Evolutionary conservation across 2,329 filamentous ascomycete genomes (phyloP), one percentile per base, ranked within the genome.

Genomic region (Ceratocystis lukuohia): DNA sequence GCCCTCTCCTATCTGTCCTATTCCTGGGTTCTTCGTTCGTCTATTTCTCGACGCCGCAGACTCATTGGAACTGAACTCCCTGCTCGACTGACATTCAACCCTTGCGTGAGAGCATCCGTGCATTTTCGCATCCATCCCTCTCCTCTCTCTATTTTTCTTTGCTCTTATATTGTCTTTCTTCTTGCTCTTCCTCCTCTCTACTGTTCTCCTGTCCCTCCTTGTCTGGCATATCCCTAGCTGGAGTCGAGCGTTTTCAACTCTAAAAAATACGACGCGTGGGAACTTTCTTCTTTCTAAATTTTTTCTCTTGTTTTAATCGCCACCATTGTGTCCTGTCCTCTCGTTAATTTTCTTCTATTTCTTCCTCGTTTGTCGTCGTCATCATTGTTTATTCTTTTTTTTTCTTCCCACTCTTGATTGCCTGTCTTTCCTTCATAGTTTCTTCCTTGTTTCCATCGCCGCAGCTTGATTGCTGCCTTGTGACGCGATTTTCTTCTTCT

Each of bases 101-200:
- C 66, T 67, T 62, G 66, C 61, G 64, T 53, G 25, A 57, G 37
- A 65, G 66, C 64, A 68, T 68, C 66, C 66, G 66, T 66, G 66
- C 64, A 53, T 66, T 63, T 50, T 48, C 64, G 41, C 57, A 57
- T 62, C 65, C 20, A n/a, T 64, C 48, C 53, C 20, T 64, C 56
- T 64, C 56, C 28, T 28, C 28, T 64, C 30, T 62, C 17, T 66
- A 37, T 62, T 44, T 33, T 46, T 10, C 48, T 63, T 57, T 63
- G 37, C 37, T 41, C 64, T 65, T 65, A 53, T 30, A n/a, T 30
- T 64, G 44, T 53, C 46, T 65, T 64, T 64, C 44, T 66, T 68
- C 62, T 62, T 53, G 48, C 22, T 64, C 25, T 57, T 30, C 56
- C 62, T 53, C 59, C 22, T 64, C 37, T 57, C 10, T n/a, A 17